Percentiles rank a stretch among this genome's conserved stretches.
phyloP scores from a whole-genome alignment of 306 rosid species.

The Crotalaria pallida region DNA sequence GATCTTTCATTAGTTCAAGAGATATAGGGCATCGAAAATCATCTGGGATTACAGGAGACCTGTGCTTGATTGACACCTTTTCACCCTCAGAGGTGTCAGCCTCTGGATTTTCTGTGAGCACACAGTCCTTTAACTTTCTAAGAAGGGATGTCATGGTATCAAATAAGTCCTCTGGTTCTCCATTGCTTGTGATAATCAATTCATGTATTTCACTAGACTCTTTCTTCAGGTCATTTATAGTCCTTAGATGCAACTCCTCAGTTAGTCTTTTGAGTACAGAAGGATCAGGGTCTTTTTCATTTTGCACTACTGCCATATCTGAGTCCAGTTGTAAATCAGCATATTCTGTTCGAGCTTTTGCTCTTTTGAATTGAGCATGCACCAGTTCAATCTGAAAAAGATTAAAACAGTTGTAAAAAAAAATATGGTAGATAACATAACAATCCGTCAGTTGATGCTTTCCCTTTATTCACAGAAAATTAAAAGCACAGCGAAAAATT shows the following conservation, averaged over 20 bases:
- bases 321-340: constrained; percentile 61
- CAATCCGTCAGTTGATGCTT: neutral
- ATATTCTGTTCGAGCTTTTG: constrained; percentile 53
- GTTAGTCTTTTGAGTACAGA: constrained; percentile 68
- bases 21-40: constrained; percentile 98
- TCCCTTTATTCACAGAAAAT: neutral
- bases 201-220: constrained; percentile 81
- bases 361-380: constrained; percentile 88
- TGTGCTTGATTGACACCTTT: constrained; percentile 57
- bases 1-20: constrained; percentile 94
- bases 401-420: constrained; percentile 6
- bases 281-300: constrained; percentile 66
- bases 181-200: constrained; percentile 48
- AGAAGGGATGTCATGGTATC: constrained; percentile 59
- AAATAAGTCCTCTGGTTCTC: constrained; percentile 47
- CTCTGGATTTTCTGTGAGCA: constrained; percentile 52
- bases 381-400: constrained; percentile 81
- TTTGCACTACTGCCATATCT: constrained; percentile 53
- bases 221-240: constrained; percentile 65
- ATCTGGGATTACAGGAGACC: constrained; percentile 95
- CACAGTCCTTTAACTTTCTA: constrained; percentile 61
- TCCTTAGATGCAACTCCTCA: constrained; percentile 71
- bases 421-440: constrained; percentile 1
- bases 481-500: neutral
- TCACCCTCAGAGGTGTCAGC: constrained; percentile 42